Base-by-base conservation (phyloP, 768 basidiomycete species). In the Gloeostereum incarnatum region DNA sequence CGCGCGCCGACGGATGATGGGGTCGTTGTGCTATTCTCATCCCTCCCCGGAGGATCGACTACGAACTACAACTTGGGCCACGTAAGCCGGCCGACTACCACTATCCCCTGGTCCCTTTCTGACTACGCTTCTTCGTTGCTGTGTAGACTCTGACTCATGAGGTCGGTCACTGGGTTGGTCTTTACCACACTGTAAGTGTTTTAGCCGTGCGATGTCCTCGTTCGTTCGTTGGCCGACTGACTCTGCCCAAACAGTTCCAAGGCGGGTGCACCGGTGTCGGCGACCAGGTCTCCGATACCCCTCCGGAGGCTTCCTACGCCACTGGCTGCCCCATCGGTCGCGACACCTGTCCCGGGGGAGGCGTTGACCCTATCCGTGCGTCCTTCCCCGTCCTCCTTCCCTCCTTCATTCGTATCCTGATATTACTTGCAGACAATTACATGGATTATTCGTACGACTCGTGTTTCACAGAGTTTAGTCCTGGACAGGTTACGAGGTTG, bases 391-490 rank as follows among this genome's bases (percentile, higher is more conserved):
- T n/a, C n/a, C n/a, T n/a, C n/a, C n/a, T 39, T 27, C 6, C 26
- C 19, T 36, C 8, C 36, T 22, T 16, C 17, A 17, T 10, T 10
- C 32, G 8, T 17, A 8, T 10, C 17, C 8, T 20, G 9, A 16
- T 19, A 5, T 41, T 17, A n/a, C 20, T 4, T 14, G 33, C 36
- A 38, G 58, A 55, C 45, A 68, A 68, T 55, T 69, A 54, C 53
- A 70, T 71, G 69, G 69, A 71, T 49, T 70, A 68, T 56, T 60
- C 59, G 4, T 56, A 62, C 40, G 69, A 73, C 43, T 49, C 49
- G 27, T 70, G 67, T 51, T 65, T 66, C 59, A 64, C 53, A 39
- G 43, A 52, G 42, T 59, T 58, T 49, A 56, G 58, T 7, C 14
- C 48, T 20, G 56, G 56, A 32, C 56, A 58, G 41, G 50, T 44